Evolutionary conservation across 257 asterid genomes (phyloP).

Genomic region (Nicotiana tomentosiformis): DNA sequence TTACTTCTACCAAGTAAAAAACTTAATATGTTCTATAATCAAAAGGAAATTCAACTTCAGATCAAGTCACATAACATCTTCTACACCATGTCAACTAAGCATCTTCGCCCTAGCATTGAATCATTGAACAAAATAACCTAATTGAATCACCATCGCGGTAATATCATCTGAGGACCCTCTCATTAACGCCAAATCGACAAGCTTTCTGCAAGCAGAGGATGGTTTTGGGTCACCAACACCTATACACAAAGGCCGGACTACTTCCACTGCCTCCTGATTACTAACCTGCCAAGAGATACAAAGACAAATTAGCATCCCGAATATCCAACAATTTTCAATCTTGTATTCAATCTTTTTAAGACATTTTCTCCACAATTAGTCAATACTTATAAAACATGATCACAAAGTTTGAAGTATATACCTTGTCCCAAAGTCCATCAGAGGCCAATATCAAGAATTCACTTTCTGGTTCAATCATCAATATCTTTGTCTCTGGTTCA

Average conservation of each 20-base stretch:
- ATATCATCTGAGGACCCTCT: slow-evolving; percentile 71
- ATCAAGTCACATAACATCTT: too few species aligned
- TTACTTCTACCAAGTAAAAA: too few species aligned
- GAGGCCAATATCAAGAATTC: slow-evolving; percentile 78
- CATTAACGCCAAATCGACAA: slow-evolving; percentile 48
- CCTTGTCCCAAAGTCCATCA: slow-evolving; percentile 87
- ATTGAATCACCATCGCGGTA: slow-evolving; percentile 52
- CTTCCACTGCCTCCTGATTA: slow-evolving; percentile 74
- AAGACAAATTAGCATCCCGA: background rate
- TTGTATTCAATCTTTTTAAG: too few species aligned
- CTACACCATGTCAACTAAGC: too few species aligned
- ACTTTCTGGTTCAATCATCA: slow-evolving; percentile 40
- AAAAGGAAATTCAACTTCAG: too few species aligned
- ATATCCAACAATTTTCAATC: too few species aligned
- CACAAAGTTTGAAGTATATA: slow-evolving; percentile 4
- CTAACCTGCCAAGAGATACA: slow-evolving; percentile 39
- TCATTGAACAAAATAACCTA: slow-evolving; percentile 33
- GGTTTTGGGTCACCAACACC: slow-evolving; percentile 33
- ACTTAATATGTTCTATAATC: too few species aligned
- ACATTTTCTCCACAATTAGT: too few species aligned
- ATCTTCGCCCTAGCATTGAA: background rate
- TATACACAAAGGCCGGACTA: slow-evolving; percentile 35
- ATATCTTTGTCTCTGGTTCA: slow-evolving; percentile 47
- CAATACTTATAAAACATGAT: background rate
- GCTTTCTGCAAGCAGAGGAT: slow-evolving; percentile 57